Conservation (phyloP, 2,329 filamentous ascomycete species). For the Acrocalymma vagum region DNA sequence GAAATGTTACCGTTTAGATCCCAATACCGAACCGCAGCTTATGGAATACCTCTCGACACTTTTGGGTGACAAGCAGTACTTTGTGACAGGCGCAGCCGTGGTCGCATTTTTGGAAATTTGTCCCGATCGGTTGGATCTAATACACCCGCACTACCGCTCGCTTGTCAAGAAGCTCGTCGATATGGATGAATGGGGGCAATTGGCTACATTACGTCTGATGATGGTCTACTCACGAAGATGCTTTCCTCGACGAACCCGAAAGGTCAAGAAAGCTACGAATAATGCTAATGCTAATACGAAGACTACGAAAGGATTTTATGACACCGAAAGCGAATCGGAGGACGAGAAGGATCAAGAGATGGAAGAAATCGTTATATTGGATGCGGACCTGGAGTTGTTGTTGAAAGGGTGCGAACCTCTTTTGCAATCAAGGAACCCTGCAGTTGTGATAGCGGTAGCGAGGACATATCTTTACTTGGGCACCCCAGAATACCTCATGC, state of each 20-base stretch:
- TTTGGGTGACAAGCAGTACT: constrained; percentile 91
- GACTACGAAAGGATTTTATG: constrained; percentile 77
- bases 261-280: constrained; percentile 62
- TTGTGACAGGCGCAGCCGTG: constrained; percentile 93
- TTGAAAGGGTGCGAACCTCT: constrained; percentile 83
- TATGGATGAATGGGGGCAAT: constrained; percentile 98
- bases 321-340: constrained; percentile 57
- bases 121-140: constrained; percentile 83
- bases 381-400: constrained; percentile 84
- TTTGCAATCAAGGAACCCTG: constrained; percentile 90
- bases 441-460: constrained; percentile 87
- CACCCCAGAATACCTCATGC: constrained; percentile 76
- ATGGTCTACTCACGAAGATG: constrained; percentile 85
- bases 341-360: constrained; percentile 56
- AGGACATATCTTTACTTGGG: constrained; percentile 87
- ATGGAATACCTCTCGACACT: constrained; percentile 81
- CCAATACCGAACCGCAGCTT: constrained; percentile 82
- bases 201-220: constrained; percentile 83
- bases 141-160: constrained; percentile 88
- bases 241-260: constrained; percentile 76
- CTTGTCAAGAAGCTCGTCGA: constrained; percentile 92
- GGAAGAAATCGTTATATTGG: constrained; percentile 69
- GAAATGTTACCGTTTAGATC: constrained; percentile 93
- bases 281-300: constrained; percentile 38
- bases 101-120: constrained; percentile 89